Conservation (phyloP, 2,329 filamentous ascomycete genomes). For the Aplosporella prunicola region DNA sequence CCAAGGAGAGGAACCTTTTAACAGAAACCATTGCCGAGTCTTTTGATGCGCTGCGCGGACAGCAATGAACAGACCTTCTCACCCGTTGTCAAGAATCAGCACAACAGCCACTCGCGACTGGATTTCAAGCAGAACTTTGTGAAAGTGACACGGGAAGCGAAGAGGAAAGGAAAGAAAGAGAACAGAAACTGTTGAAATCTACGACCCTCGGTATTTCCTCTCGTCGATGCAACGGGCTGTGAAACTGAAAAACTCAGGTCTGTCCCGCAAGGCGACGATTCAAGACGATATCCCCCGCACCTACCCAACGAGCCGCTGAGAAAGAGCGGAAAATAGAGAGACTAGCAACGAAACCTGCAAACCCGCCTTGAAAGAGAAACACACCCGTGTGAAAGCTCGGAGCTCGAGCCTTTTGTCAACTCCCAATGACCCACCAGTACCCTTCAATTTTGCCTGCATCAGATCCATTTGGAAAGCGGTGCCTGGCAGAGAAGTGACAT, state of each 20-base stretch:
- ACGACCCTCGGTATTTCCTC: constrained; percentile 12
- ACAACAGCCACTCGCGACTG: constrained; percentile 9
- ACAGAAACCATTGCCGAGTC: constrained; percentile 8
- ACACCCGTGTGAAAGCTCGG: constrained; percentile 8
- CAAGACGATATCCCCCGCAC: constrained; percentile 7
- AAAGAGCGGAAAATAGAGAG: constrained; percentile 10
- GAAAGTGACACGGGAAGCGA: neutral
- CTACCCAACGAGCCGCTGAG: constrained; percentile 6
- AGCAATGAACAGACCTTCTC: constrained; percentile 7
- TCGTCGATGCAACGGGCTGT: constrained; percentile 9
- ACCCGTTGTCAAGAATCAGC: constrained; percentile 1
- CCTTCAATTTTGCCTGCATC: constrained; percentile 10
- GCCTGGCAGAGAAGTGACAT: constrained; percentile 10
- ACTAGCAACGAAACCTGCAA: constrained; percentile 15
- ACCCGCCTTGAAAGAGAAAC: constrained; percentile 16
- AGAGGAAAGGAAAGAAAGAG: constrained; percentile 3
- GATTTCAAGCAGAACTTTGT: constrained; percentile 7
- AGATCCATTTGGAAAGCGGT: constrained; percentile 5
- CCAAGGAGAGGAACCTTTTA: too few relatives aligned
- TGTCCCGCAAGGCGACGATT: constrained; percentile 7
- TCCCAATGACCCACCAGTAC: constrained; percentile 5
- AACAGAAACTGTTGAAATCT: constrained; percentile 11
- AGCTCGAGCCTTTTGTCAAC: constrained; percentile 1
- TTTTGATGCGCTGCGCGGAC: constrained; percentile 7
- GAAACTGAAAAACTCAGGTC: constrained; percentile 8